Conservation (phyloP, 2,329 filamentous ascomycete genomes). For the Fusarium sp. region DNA sequence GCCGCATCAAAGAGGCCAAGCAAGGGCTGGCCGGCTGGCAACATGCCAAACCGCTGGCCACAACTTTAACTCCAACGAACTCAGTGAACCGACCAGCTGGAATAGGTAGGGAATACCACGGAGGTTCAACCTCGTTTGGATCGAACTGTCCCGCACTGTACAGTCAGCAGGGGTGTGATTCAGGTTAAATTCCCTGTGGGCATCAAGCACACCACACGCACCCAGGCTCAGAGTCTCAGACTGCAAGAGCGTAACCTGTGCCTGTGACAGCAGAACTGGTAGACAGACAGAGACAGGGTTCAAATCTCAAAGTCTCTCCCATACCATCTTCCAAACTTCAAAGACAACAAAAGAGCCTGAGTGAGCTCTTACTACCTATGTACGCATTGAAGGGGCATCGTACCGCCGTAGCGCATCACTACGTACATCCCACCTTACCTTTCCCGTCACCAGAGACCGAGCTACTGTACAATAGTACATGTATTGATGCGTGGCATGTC, state of each 20-base stretch:
- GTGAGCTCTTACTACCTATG: background rate
- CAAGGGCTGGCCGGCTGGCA: background rate
- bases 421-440: conserved; percentile 39
- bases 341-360: conserved; percentile 36
- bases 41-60: conserved; percentile 9
- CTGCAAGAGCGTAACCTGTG: background rate
- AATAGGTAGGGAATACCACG: conserved; percentile 43
- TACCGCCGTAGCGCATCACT: background rate
- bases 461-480: conserved; percentile 19
- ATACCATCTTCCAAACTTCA: background rate
- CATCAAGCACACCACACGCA: conserved; percentile 28
- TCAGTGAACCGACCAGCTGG: conserved; percentile 35
- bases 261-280: conserved; percentile 16
- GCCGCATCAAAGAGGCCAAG: conserved; percentile 16
- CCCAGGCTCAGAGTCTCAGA: conserved; percentile 9
- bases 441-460: conserved; percentile 44
- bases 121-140: conserved; percentile 35
- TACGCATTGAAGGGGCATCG: background rate
- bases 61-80: background rate
- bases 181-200: conserved; percentile 41
- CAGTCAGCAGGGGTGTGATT: conserved; percentile 31
- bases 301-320: background rate
- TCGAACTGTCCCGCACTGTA: conserved; percentile 34
- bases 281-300: background rate
- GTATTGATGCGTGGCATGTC: conserved; percentile 32